Percentiles rank a stretch among this genome's conserved stretches.
Conservation (phyloP, 1,284 basidiomycete species). For the Leccinum pseudoinsigne region DNA sequence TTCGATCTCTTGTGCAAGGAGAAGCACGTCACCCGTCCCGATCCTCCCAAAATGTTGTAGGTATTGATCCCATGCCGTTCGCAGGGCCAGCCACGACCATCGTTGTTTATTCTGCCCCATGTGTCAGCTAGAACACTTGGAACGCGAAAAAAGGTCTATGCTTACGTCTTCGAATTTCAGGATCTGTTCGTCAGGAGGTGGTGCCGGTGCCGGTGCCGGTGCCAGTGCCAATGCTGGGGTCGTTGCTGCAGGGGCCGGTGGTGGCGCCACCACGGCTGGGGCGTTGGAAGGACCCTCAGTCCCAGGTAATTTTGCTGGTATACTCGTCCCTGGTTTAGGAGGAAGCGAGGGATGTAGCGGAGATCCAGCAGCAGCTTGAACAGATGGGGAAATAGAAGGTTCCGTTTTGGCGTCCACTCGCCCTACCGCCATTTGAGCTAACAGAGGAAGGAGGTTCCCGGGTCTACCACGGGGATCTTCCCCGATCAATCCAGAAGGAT, state of each 20-base stretch:
- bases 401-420: slow-evolving; percentile 57
- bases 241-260: slow-evolving; percentile 15
- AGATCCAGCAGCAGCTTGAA: slow-evolving; percentile 31
- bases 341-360: slow-evolving; percentile 69
- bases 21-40: slow-evolving; percentile 69
- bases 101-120: slow-evolving; percentile 62
- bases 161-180: slow-evolving; percentile 61
- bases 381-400: slow-evolving; percentile 4
- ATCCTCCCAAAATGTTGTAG: slow-evolving; percentile 75
- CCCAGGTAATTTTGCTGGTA: slow-evolving; percentile 35
- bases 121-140: slow-evolving; percentile 10
- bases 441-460: slow-evolving; percentile 91
- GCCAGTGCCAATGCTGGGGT: slow-evolving; percentile 5
- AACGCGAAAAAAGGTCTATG: background rate
- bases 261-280: slow-evolving; percentile 2
- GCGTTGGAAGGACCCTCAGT: slow-evolving; percentile 21
- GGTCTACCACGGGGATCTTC: slow-evolving; percentile 96
- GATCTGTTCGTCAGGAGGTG: slow-evolving; percentile 51
- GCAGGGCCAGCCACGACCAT: slow-evolving; percentile 75
- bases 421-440: slow-evolving; percentile 95
- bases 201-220: slow-evolving; percentile 16
- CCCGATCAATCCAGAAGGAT: slow-evolving; percentile 94
- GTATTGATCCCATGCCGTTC: slow-evolving; percentile 68
- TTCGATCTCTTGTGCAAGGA: slow-evolving; percentile 69
- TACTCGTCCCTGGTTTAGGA: slow-evolving; percentile 41